Percentiles rank a stretch among this genome's conserved stretches.
These are phyloP conservation scores for Massarina eburnea DNA, from an alignment of 2,329 filamentous ascomycete genomes.

Conservation along the genomic window DNA sequence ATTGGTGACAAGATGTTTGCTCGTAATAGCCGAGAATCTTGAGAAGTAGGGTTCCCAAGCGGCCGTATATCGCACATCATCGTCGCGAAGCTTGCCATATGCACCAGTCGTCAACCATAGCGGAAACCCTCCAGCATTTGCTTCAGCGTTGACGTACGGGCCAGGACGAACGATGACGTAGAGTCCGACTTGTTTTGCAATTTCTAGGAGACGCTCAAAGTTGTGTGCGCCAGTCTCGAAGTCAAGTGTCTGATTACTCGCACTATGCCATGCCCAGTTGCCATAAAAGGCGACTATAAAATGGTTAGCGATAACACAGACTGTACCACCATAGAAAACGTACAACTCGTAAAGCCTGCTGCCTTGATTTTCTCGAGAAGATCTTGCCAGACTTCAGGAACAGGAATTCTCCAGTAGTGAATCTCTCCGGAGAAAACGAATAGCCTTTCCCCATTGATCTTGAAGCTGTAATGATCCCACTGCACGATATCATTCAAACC, in stretches of 20 bases:
- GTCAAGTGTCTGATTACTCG: constrained; percentile 50
- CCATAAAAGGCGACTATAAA: constrained; percentile 47
- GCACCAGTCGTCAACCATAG: constrained; percentile 64
- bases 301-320: background rate
- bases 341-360: constrained; percentile 50
- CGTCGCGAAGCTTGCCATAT: constrained; percentile 56
- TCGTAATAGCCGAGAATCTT: constrained; percentile 54
- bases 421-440: constrained; percentile 59
- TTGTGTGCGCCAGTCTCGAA: constrained; percentile 58
- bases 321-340: background rate
- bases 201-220: constrained; percentile 54
- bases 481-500: constrained; percentile 52
- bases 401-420: constrained; percentile 56
- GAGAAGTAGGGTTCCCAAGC: constrained; percentile 59
- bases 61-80: constrained; percentile 55
- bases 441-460: constrained; percentile 53
- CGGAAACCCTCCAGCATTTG: constrained; percentile 63
- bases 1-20: constrained; percentile 58
- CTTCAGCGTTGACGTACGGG: constrained; percentile 66
- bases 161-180: constrained; percentile 61
- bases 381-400: constrained; percentile 54
- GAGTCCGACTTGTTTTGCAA: constrained; percentile 57
- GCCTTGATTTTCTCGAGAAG: constrained; percentile 57
- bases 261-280: constrained; percentile 53
- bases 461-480: constrained; percentile 59